phyloP scores from a whole-genome alignment of 768 basidiomycete species.

The Lactifluus rugatus region DNA sequence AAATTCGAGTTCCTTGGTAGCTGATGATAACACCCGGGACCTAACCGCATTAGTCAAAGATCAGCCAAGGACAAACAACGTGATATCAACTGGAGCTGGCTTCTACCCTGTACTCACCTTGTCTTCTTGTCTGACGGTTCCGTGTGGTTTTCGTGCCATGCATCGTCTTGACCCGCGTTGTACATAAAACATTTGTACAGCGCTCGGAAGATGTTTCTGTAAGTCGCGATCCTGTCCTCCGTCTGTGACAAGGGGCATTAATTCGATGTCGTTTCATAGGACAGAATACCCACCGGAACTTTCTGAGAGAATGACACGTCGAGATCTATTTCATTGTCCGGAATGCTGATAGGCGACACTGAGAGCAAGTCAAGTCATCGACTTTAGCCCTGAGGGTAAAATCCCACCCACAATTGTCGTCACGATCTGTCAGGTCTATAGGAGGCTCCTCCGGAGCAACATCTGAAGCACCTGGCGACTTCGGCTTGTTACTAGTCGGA shows the following conservation, averaged over 20 bases:
- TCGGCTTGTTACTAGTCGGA: neutral
- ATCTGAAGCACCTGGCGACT: neutral
- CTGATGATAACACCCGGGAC: slow-evolving; percentile 31
- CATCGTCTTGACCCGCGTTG: slow-evolving; percentile 19
- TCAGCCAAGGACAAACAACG: neutral
- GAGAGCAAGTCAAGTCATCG: neutral
- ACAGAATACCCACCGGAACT: slow-evolving; percentile 29
- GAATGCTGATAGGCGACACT: slow-evolving; percentile 19
- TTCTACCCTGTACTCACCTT: slow-evolving; percentile 5
- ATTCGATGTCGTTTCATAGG: neutral
- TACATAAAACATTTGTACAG: slow-evolving; percentile 31
- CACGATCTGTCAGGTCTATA: slow-evolving; percentile 11
- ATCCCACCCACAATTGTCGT: slow-evolving; percentile 22
- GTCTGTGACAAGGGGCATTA: neutral
- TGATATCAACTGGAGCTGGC: neutral
- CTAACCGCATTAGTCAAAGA: slow-evolving; percentile 24
- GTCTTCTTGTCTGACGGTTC: slow-evolving; percentile 23
- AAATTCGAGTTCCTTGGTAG: slow-evolving; percentile 42
- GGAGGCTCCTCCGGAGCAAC: neutral
- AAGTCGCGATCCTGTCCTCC: slow-evolving; percentile 22
- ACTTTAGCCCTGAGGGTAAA: neutral
- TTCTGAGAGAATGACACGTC: slow-evolving; percentile 36
- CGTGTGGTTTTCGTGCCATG: slow-evolving; percentile 25
- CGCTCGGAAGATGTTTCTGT: slow-evolving; percentile 32
- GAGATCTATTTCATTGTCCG: slow-evolving; percentile 29